Percentiles rank a stretch among this genome's conserved stretches.
Evolutionary conservation across 345 rosid species (phyloP).

Genomic region (Schrenkiella parvula): DNA sequence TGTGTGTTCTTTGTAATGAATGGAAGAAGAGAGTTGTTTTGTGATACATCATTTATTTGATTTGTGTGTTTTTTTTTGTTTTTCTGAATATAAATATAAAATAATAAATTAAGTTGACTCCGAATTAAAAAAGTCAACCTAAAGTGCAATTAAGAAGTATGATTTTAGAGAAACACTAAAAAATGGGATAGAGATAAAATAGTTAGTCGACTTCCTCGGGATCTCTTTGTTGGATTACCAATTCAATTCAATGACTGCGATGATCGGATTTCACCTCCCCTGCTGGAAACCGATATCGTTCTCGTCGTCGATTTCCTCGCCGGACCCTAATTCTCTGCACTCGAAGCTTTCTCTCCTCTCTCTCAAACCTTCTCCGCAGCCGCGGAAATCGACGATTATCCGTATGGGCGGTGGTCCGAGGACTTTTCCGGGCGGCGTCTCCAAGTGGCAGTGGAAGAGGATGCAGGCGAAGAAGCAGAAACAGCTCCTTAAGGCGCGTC

Average conservation of each 20-base stretch:
- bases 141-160: background rate
- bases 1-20: conserved; percentile 13
- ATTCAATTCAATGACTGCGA: conserved; percentile 17
- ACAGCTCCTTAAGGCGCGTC: conserved; percentile 75
- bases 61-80: no score
- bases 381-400: conserved; percentile 37
- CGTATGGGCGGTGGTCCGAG: conserved; percentile 93
- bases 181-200: background rate
- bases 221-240: background rate
- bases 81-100: no score
- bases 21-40: background rate
- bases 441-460: conserved; percentile 94
- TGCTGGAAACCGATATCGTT: conserved; percentile 37
- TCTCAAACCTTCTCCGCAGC: conserved; percentile 32
- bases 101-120: background rate
- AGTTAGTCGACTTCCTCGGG: background rate
- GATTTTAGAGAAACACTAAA: no score
- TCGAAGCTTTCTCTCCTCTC: conserved; percentile 32
- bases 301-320: conserved; percentile 34
- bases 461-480: conserved; percentile 89
- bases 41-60: background rate
- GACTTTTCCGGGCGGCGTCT: conserved; percentile 80
- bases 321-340: conserved; percentile 21
- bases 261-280: conserved; percentile 27
- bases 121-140: background rate